These are phyloP conservation scores for Blastocrithidia nonstop DNA, from an alignment of 208 protist species.

Conservation along the genomic window DNA sequence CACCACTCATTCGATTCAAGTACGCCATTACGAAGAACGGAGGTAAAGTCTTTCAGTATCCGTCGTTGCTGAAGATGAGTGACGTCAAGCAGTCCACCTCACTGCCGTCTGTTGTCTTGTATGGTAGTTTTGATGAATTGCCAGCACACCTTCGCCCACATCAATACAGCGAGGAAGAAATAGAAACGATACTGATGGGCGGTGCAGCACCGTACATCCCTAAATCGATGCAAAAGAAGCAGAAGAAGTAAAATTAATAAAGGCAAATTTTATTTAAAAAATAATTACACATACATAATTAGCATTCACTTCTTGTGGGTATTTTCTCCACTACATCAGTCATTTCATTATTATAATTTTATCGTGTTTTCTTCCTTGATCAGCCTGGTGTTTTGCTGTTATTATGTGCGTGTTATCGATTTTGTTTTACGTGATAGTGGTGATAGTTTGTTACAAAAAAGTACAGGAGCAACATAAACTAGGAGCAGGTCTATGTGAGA, in stretches of 20 bases:
- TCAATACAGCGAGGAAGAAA: constrained; percentile 50
- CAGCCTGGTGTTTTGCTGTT: too few relatives aligned
- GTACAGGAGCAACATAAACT: too few relatives aligned
- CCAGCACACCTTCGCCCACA: constrained; percentile 36
- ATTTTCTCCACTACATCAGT: not conserved
- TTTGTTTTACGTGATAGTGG: too few relatives aligned
- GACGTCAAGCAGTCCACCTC: too few relatives aligned
- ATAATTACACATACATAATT: not conserved
- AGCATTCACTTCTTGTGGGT: not conserved
- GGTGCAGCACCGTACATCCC: constrained; percentile 64
- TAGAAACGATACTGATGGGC: constrained; percentile 57
- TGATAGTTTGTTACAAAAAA: too few relatives aligned
- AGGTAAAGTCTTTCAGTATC: too few relatives aligned
- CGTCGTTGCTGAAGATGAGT: too few relatives aligned
- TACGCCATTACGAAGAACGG: constrained; percentile 51
- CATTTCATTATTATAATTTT: not conserved
- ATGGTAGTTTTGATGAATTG: constrained; percentile 40
- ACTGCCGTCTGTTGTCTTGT: constrained; percentile 6
- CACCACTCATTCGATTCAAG: constrained; percentile 56
- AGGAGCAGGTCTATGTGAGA: too few relatives aligned
- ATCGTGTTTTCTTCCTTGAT: not conserved
- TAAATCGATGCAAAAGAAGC: constrained; percentile 51
- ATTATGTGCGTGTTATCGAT: too few relatives aligned
- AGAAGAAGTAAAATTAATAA: constrained; percentile 32
- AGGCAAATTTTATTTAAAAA: not conserved